Evolutionary conservation across 306 rosid genomes (phyloP).

Genomic region (Abrus precatorius): DNA sequence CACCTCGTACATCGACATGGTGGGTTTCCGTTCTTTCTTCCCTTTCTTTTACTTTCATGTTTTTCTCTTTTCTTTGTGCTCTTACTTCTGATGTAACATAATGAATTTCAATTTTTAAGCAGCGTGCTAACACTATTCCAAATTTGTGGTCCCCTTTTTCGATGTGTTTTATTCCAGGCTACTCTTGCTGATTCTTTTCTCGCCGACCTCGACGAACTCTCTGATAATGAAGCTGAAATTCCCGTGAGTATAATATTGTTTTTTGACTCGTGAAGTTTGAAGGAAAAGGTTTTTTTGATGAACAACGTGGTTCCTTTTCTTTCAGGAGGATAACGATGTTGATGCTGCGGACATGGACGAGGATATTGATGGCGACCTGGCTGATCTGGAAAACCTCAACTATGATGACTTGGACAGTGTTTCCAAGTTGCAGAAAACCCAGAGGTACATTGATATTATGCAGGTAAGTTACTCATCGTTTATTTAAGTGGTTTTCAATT

Average conservation of each 20-base stretch:
- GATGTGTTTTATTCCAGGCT: conserved; percentile 65
- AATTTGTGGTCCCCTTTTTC: neutral
- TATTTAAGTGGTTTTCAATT: neutral
- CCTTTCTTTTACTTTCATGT: neutral
- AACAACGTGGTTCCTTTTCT: conserved; percentile 8
- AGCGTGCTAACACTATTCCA: neutral
- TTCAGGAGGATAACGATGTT: conserved; percentile 70
- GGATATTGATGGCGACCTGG: conserved; percentile 91
- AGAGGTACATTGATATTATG: conserved; percentile 76
- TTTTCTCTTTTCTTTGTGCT: neutral
- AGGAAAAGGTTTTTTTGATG: neutral
- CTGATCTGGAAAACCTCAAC: conserved; percentile 86
- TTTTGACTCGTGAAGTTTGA: conserved; percentile 23
- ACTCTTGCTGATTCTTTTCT: conserved; percentile 97
- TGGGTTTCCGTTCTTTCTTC: neutral
- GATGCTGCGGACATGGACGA: conserved; percentile 85
- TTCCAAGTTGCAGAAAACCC: conserved; percentile 92
- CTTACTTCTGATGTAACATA: neutral
- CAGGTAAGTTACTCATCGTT: conserved; percentile 60
- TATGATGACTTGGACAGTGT: conserved; percentile 96
- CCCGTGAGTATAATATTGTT: conserved; percentile 55
- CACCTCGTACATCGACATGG: conserved; percentile 10
- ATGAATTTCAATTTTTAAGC: neutral
- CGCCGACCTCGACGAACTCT: conserved; percentile 95
- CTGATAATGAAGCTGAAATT: conserved; percentile 85